Base-by-base conservation (phyloP, 192 early-diverging fungal genomes). In the Coemansia nantahalensis region DNA sequence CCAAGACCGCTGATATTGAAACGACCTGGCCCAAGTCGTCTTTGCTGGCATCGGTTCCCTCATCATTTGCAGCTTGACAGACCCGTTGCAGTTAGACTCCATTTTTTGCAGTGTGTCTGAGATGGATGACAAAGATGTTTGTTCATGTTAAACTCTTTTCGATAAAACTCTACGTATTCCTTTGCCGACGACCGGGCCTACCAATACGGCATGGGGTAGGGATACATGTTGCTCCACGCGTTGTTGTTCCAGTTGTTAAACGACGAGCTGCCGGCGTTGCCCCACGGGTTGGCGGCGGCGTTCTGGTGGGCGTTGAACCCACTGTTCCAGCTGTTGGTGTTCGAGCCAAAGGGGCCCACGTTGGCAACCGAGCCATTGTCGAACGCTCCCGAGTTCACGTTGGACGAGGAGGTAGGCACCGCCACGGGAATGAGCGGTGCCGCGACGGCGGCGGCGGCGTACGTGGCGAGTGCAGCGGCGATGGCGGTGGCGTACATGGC, bases 231-330 rank as follows among this genome's bases (percentile, higher is more conserved):
- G 64, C 48, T 65, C 71, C 71, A 74, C 30, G 71, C 71, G 45
- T 74, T 74, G 64, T 67, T 74, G 51, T 74, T 74, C 71, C 71
- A 74, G 64, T 74, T 66, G 64, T 74, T 74, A 34, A 74, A 74
- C 12, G 71, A 63, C 8, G 71, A 66, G 44, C 71, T 49, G 32
- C 71, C 71, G 9, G 71, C 49, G 16, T 67, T 74, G 31, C 71
- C 70, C 62, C 62, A 74, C 3, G 70, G 63, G 23, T 65, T 62
- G 1, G 70, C 54, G 2, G 55, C 70, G 7, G 63, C 63, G 26
- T 74, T 62, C 19, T 74, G 70, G 28, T 66, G 58, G 15, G 63
- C 63, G 22, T 62, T 73, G 30, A 74, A 74, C 2, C 70, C 70
- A 21, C 66, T 74, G 45, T 74, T 74, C 70, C 70, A 74, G 11